Evolutionary conservation across 2,329 filamentous ascomycete species (phyloP).

Genomic region (Clonostachys solani): DNA sequence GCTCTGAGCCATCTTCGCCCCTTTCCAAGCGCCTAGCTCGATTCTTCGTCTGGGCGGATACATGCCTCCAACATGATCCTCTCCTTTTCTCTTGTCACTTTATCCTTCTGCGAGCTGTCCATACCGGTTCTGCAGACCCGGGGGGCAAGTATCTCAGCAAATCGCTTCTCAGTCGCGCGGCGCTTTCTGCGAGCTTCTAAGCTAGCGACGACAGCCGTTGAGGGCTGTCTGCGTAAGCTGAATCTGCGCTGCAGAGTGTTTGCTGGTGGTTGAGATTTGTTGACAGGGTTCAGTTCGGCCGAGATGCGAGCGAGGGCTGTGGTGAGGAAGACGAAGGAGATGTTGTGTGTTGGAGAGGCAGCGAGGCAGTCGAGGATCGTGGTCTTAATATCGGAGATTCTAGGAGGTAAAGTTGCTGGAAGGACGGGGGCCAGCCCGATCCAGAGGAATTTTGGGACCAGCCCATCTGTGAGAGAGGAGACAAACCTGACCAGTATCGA

Average conservation of each 20-base stretch:
- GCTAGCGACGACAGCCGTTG: constrained; percentile 13
- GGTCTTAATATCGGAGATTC: constrained; percentile 36
- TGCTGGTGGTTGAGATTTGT: constrained; percentile 15
- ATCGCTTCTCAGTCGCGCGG: constrained; percentile 4
- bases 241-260: constrained; percentile 7
- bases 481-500: constrained; percentile 74
- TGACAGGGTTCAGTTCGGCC: constrained; percentile 37
- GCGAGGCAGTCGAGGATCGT: constrained; percentile 70
- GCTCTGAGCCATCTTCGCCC: no score
- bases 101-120: constrained; percentile 1
- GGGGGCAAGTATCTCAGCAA: constrained; percentile 4
- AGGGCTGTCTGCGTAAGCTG: constrained; percentile 35
- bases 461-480: constrained; percentile 69
- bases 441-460: constrained; percentile 71
- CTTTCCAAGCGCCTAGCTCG: background rate
- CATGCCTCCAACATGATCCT: constrained; percentile 4
- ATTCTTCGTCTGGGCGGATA: constrained; percentile 3
- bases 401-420: constrained; percentile 11
- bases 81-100: constrained; percentile 2
- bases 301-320: constrained; percentile 62
- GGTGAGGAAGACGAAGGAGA: constrained; percentile 83
- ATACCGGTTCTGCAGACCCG: constrained; percentile 2
- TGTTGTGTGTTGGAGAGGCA: constrained; percentile 72
- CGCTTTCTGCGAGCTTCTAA: constrained; percentile 3
- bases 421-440: constrained; percentile 55